These are phyloP conservation scores for Rhododendron ferrugineum DNA, from an alignment of 148 eudicot species.

Conservation along the genomic window DNA sequence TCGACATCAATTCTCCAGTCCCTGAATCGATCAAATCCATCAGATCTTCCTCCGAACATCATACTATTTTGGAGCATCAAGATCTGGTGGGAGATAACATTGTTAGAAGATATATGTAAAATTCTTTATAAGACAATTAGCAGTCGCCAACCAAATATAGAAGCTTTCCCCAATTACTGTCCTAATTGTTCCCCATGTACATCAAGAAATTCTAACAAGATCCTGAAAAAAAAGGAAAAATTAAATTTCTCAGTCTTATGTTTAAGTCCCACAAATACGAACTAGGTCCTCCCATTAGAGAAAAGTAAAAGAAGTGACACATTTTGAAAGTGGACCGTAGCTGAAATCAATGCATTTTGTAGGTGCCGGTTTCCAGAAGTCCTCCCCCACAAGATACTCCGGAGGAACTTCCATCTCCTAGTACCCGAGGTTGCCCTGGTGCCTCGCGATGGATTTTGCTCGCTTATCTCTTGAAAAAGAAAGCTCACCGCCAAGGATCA, in stretches of 20 bases:
- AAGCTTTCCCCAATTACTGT: background rate
- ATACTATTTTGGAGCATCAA: conserved; percentile 72
- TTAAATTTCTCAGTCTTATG: background rate
- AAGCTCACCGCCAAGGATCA: background rate
- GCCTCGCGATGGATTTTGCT: background rate
- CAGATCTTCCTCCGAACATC: conserved; percentile 64
- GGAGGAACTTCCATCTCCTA: background rate
- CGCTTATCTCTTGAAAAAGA: background rate
- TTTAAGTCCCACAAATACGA: background rate
- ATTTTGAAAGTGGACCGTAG: background rate
- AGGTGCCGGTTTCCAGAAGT: background rate
- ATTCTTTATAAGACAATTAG: background rate
- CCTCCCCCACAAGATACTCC: background rate
- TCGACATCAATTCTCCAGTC: conserved; percentile 84
- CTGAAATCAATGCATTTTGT: background rate
- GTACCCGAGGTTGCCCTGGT: background rate
- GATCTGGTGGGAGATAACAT: conserved; percentile 39
- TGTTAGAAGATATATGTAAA: background rate
- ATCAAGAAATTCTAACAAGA: background rate
- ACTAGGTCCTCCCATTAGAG: background rate
- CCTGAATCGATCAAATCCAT: conserved; percentile 54
- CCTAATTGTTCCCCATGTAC: background rate
- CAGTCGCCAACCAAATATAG: background rate
- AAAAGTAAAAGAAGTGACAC: background rate
- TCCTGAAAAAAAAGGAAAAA: background rate